phyloP scores from a whole-genome alignment of 2,329 filamentous ascomycete genomes.

The Rutstroemia sp. region DNA sequence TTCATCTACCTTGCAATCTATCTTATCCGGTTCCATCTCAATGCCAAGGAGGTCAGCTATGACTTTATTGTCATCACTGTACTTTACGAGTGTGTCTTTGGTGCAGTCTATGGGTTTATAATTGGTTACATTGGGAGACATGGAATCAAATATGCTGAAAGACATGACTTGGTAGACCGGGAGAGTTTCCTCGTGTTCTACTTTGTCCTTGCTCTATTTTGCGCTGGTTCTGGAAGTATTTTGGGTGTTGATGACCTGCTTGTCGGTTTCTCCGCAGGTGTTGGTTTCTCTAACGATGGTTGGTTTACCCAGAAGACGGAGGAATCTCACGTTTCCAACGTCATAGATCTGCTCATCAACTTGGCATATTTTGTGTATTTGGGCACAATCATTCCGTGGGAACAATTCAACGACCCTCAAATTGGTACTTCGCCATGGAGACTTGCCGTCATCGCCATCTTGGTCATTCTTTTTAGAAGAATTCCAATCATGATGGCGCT shows the following conservation, averaged over 20 bases:
- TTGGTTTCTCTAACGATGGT: conserved; percentile 98
- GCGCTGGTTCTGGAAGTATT: conserved; percentile 86
- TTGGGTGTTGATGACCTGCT: conserved; percentile 89
- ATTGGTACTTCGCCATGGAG: conserved; percentile 81
- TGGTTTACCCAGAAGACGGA: conserved; percentile 99
- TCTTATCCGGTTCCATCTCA: conserved; percentile 71
- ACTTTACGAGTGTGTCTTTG: conserved; percentile 93
- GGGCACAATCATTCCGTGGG: conserved; percentile 95
- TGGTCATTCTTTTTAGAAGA: conserved; percentile 91
- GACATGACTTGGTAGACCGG: conserved; percentile 78
- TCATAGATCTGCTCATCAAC: conserved; percentile 95
- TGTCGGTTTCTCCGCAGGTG: conserved; percentile 88
- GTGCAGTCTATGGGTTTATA: conserved; percentile 77
- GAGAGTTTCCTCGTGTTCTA: conserved; percentile 99
- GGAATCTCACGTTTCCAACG: conserved; percentile 97
- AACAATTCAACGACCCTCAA: conserved; percentile 69
- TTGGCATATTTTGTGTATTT: conserved; percentile 98
- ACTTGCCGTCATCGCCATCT: conserved; percentile 83
- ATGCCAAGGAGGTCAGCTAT: conserved; percentile 62
- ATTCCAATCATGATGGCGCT: conserved; percentile 89
- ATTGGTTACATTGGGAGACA: conserved; percentile 88
- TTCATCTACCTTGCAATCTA: conserved; percentile 93
- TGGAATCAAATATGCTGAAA: conserved; percentile 81
- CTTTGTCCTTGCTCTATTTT: conserved; percentile 88
- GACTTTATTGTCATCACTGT: conserved; percentile 89